These are phyloP conservation scores for Chalciporus sphaerocephalus DNA, from an alignment of 768 basidiomycete genomes.

Conservation along the genomic window DNA sequence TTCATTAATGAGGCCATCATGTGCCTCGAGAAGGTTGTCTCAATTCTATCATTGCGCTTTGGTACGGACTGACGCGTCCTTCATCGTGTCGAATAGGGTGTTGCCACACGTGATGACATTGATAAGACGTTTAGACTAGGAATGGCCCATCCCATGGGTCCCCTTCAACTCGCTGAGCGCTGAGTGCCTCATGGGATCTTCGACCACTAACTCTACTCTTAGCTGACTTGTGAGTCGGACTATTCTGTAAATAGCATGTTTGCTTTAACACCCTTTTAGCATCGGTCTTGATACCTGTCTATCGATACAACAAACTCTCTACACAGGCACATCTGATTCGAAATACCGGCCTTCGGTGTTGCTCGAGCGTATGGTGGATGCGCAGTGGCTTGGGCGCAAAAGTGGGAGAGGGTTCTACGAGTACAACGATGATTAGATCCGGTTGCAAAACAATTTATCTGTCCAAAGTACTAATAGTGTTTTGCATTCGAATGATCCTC, in stretches of 20 bases:
- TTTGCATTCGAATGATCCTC: no score
- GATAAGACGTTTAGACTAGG: slow-evolving; percentile 91
- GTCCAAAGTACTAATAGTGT: no score
- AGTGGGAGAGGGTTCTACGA: slow-evolving; percentile 95
- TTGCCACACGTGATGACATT: slow-evolving; percentile 91
- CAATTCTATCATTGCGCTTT: background rate
- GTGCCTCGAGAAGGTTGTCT: slow-evolving; percentile 76
- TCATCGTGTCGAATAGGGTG: slow-evolving; percentile 49
- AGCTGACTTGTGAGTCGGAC: slow-evolving; percentile 31
- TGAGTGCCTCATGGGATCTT: background rate
- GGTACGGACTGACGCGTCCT: background rate
- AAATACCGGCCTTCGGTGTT: slow-evolving; percentile 92
- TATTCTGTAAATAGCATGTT: no score
- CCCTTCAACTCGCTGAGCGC: slow-evolving; percentile 70
- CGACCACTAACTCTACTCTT: slow-evolving; percentile 5
- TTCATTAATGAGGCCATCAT: slow-evolving; percentile 98
- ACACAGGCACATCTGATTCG: slow-evolving; percentile 84
- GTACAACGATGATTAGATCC: slow-evolving; percentile 40
- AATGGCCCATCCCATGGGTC: slow-evolving; percentile 95
- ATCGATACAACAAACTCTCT: slow-evolving; percentile 86
- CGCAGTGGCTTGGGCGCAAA: slow-evolving; percentile 90
- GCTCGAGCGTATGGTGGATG: slow-evolving; percentile 94
- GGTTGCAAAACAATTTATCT: background rate
- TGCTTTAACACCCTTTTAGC: slow-evolving; percentile 35
- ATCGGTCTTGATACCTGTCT: slow-evolving; percentile 98